Evolutionary conservation across 108 stramenopile genomes (phyloP).

Genomic region (Heterococcus sp.): DNA sequence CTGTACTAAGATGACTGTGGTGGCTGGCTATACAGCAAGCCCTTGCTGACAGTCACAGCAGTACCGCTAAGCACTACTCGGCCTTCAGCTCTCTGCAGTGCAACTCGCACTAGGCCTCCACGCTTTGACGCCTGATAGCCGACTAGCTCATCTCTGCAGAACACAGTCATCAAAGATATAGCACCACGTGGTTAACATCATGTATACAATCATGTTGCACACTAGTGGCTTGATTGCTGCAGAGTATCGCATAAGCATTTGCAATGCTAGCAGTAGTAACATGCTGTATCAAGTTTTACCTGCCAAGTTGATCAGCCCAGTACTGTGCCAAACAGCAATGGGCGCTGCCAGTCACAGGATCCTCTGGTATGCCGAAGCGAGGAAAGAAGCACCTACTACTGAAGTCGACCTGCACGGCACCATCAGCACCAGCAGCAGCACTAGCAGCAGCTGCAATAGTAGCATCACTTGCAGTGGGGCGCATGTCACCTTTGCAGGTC

Average conservation of each 20-base stretch:
- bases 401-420: slow-evolving; percentile 60
- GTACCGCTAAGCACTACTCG: slow-evolving; percentile 20
- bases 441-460: no score
- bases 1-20: no score
- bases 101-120: slow-evolving; percentile 59
- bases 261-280: no score
- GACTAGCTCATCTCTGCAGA: slow-evolving; percentile 49
- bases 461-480: no score
- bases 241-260: no score
- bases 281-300: no score
- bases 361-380: slow-evolving; percentile 89
- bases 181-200: no score
- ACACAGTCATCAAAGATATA: no score
- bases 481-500: not conserved
- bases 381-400: slow-evolving; percentile 88
- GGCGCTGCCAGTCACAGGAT: slow-evolving; percentile 92
- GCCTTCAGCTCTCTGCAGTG: not conserved
- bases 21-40: no score
- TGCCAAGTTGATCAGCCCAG: slow-evolving; percentile 72
- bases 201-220: no score
- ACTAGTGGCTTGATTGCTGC: no score
- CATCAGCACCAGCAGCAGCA: no score
- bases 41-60: slow-evolving; percentile 20
- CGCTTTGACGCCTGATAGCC: slow-evolving; percentile 81
- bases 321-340: slow-evolving; percentile 88